Evolutionary conservation across 2,329 filamentous ascomycete species (phyloP).

Genomic region (Neonectria coccinea): DNA sequence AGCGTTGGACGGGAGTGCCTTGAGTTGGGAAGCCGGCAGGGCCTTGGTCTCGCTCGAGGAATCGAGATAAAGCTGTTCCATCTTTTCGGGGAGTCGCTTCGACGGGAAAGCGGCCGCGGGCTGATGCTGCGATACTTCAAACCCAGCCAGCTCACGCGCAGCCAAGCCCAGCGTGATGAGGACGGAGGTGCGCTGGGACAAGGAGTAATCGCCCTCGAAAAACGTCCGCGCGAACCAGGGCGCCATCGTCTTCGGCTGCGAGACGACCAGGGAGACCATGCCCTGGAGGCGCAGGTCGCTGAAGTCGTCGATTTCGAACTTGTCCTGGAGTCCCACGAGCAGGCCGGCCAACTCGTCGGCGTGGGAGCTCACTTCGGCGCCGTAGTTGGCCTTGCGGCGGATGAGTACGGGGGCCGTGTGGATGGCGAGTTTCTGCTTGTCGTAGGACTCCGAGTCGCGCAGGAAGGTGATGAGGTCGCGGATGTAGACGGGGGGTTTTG

Average conservation of each 20-base stretch:
- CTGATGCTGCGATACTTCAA: conserved; percentile 68
- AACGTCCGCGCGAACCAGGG: conserved; percentile 87
- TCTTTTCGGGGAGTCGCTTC: conserved; percentile 78
- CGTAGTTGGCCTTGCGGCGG: conserved; percentile 87
- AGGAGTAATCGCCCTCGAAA: conserved; percentile 91
- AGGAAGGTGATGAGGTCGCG: conserved; percentile 84
- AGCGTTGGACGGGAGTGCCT: conserved; percentile 66
- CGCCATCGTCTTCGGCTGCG: conserved; percentile 81
- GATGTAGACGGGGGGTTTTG: conserved; percentile 88
- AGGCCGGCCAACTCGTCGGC: conserved; percentile 82
- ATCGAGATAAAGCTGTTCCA: conserved; percentile 77
- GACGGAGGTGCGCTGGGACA: conserved; percentile 84
- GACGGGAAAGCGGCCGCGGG: conserved; percentile 76
- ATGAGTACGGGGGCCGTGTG: conserved; percentile 83
- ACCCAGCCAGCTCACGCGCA: conserved; percentile 86
- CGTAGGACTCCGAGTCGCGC: conserved; percentile 84
- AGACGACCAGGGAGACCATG: conserved; percentile 83
- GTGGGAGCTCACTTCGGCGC: conserved; percentile 88
- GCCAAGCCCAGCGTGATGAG: conserved; percentile 85
- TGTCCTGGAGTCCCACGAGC: conserved; percentile 85
- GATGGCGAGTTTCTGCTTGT: conserved; percentile 84
- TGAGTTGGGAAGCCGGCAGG: conserved; percentile 55
- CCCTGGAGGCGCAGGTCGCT: conserved; percentile 79
- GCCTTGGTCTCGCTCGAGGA: conserved; percentile 42
- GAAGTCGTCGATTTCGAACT: conserved; percentile 84